A percentile compares a stretch with the other conserved stretches of the same genome.
Evolutionary conservation across 1,139 yeast species (phyloP).

Genomic region (Chernovozyma sophiae-reginae): DNA sequence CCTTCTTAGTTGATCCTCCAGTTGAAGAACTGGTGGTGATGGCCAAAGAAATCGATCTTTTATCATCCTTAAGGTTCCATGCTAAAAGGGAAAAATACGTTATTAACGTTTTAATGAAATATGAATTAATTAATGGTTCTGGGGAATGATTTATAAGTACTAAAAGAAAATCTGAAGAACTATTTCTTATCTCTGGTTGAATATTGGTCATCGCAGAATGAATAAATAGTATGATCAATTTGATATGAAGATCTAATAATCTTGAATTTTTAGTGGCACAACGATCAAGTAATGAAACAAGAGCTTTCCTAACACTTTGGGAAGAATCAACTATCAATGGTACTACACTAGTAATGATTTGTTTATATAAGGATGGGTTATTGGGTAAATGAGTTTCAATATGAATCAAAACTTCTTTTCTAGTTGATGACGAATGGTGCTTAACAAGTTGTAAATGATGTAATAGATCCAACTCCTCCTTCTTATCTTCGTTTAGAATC

Average conservation of each 20-base stretch:
- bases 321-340: slow-evolving; percentile 64
- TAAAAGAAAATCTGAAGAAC: slow-evolving; percentile 60
- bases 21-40: slow-evolving; percentile 42
- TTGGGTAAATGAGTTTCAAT: slow-evolving; percentile 46
- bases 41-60: slow-evolving; percentile 42
- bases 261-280: slow-evolving; percentile 51
- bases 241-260: slow-evolving; percentile 62
- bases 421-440: slow-evolving; percentile 71
- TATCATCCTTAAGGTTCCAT: slow-evolving; percentile 50
- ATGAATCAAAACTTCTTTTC: slow-evolving; percentile 65
- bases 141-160: slow-evolving; percentile 47
- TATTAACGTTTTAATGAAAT: slow-evolving; percentile 57
- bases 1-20: slow-evolving; percentile 35
- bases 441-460: slow-evolving; percentile 64
- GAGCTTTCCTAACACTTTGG: slow-evolving; percentile 57
- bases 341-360: slow-evolving; percentile 50
- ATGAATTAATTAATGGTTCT: slow-evolving; percentile 49
- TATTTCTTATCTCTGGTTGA: slow-evolving; percentile 64
- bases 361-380: slow-evolving; percentile 53
- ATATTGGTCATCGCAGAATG: slow-evolving; percentile 95
- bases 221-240: slow-evolving; percentile 66
- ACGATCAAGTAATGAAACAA: slow-evolving; percentile 48
- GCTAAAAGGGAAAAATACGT: slow-evolving; percentile 56
- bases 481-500: slow-evolving; percentile 9
- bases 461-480: slow-evolving; percentile 43